These are phyloP conservation scores for Artomyces pyxidatus DNA, from an alignment of 768 basidiomycete species.

Conservation along the genomic window DNA sequence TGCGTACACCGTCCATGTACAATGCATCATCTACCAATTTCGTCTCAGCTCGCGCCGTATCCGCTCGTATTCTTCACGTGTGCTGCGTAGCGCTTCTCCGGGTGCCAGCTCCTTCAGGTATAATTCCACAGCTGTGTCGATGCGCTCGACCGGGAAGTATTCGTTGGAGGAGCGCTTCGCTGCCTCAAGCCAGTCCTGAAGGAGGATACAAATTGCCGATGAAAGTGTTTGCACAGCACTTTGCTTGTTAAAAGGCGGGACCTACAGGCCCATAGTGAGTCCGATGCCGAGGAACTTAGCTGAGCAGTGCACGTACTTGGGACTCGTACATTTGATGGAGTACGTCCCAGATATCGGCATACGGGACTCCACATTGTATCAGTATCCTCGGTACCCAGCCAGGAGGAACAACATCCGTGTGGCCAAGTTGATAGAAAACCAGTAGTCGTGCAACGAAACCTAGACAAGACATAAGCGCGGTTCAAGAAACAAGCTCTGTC, in stretches of 20 bases:
- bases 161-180: slow-evolving; percentile 68
- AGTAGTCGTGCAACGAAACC: slow-evolving; percentile 72
- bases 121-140: slow-evolving; percentile 65
- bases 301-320: slow-evolving; percentile 60
- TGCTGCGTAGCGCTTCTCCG: slow-evolving; percentile 40
- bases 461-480: slow-evolving; percentile 23
- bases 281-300: neutral
- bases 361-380: slow-evolving; percentile 74
- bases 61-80: slow-evolving; percentile 56
- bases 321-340: slow-evolving; percentile 67
- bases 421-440: slow-evolving; percentile 61
- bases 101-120: slow-evolving; percentile 67
- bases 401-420: slow-evolving; percentile 46
- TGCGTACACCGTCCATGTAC: neutral
- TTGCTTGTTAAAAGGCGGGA: slow-evolving; percentile 79
- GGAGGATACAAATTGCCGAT: slow-evolving; percentile 71
- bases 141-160: slow-evolving; percentile 72
- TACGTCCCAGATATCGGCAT: slow-evolving; percentile 76
- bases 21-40: slow-evolving; percentile 50
- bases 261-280: slow-evolving; percentile 29
- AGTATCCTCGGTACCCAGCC: slow-evolving; percentile 84
- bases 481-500: neutral
- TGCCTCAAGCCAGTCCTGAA: slow-evolving; percentile 75
- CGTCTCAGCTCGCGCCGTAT: slow-evolving; percentile 64
- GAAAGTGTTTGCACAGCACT: slow-evolving; percentile 73